These are phyloP conservation scores for Candida easanensis DNA, from an alignment of 805 yeast genomes.

Conservation along the genomic window DNA sequence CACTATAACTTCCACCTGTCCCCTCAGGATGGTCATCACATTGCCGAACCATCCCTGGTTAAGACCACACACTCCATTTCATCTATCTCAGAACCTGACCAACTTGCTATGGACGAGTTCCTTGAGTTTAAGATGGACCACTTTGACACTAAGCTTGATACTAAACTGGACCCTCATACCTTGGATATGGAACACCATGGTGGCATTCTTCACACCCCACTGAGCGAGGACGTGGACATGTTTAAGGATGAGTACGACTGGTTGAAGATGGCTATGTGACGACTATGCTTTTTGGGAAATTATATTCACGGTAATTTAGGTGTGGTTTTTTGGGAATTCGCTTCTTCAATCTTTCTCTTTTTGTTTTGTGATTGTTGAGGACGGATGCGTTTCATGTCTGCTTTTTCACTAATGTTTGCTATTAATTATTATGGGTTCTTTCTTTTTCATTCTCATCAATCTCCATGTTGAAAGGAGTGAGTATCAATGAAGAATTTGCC, in stretches of 20 bases:
- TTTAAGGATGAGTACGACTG: slow-evolving; percentile 23
- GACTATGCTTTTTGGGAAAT: too few species aligned
- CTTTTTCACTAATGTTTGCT: too few species aligned
- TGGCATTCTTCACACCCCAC: slow-evolving; percentile 1
- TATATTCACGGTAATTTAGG: too few species aligned
- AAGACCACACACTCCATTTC: slow-evolving; percentile 15
- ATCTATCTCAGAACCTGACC: slow-evolving; percentile 17
- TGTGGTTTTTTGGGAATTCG: too few species aligned
- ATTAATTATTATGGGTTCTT: too few species aligned
- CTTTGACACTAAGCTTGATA: slow-evolving; percentile 13
- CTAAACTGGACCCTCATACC: not conserved
- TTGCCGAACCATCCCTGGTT: slow-evolving; percentile 5
- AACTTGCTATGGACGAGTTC: slow-evolving; percentile 18
- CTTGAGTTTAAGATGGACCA: slow-evolving; percentile 15
- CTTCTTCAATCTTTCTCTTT: too few species aligned
- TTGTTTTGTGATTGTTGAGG: too few species aligned
- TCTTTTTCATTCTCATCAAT: too few species aligned
- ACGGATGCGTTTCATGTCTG: too few species aligned
- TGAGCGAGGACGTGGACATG: slow-evolving; percentile 11
- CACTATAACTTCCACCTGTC: slow-evolving; percentile 10
- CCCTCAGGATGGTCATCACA: slow-evolving; percentile 3
- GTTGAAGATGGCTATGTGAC: slow-evolving; percentile 24
- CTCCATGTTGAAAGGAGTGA: too few species aligned
- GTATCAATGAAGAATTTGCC: too few species aligned
- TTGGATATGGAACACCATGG: slow-evolving; percentile 5